Evolutionary conservation across 73 alveolate species (phyloP).

Genomic region (Urostyla sp.): DNA sequence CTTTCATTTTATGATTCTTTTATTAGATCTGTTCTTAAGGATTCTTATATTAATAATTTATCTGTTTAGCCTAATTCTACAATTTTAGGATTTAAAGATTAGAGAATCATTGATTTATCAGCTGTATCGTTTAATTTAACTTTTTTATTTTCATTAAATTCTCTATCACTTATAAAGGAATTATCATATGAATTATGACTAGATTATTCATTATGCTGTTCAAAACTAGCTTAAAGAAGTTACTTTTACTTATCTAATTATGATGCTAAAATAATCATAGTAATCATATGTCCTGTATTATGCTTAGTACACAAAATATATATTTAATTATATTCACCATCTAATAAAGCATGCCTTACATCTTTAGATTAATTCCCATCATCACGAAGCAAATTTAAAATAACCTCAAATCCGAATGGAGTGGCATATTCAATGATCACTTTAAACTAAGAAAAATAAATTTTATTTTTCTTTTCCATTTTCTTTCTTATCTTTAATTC

Average conservation of each 20-base stretch:
- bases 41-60: no score
- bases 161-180: no score
- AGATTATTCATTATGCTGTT: no score
- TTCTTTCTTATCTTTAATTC: not conserved
- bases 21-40: no score
- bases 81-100: not conserved
- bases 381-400: constrained; percentile 11
- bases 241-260: not conserved
- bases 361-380: constrained; percentile 11
- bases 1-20: no score
- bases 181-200: no score
- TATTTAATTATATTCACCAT: not conserved
- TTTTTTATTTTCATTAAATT: no score
- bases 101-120: not conserved
- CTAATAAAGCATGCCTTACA: not conserved
- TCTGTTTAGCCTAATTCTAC: no score
- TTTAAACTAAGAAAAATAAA: constrained; percentile 11
- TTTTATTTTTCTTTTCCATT: constrained; percentile 1
- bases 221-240: no score
- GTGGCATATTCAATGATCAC: constrained; percentile 37
- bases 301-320: constrained; percentile 27
- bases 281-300: not conserved
- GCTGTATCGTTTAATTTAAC: not conserved
- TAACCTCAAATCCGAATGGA: constrained; percentile 35
- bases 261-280: not conserved